Evolutionary conservation across 371 early-diverging fungal genomes (phyloP), one percentile per base, ranked within the genome.

Genomic region (Rhizomucor pusillus): DNA sequence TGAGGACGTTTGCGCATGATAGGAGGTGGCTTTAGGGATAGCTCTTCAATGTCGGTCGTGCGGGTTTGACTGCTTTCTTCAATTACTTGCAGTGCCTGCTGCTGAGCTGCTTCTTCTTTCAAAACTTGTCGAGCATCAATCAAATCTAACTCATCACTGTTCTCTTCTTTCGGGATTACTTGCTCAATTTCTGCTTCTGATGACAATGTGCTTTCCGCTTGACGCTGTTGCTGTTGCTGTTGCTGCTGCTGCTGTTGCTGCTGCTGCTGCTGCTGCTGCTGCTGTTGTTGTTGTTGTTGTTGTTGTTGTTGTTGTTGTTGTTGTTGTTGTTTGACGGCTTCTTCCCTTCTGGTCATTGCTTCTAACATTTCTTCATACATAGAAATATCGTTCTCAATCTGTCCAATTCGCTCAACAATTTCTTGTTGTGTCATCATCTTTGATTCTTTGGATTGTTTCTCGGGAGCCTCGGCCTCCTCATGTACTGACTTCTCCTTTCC

Each of bases 341-440:
- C 34, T 19, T 65, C 65, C 1, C 60, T 55, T 25, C 57, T 60
- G 2, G 56, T 52, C 16, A 65, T 60, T 24, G 57, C 57, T 43
- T 67, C 70, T 0, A 77, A 50, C 53, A 78, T 54, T n/a, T 71
- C 73, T 45, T 78, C 79, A 46, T 75, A 73, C 55, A 63, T 70
- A 1, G 58, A 65, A 20, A 78, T 71, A 49, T 78, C 73, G 16
- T 70, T 75, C 48, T 78, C 79, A 36, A 78, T 78, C 47, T 75
- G 69, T 46, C 65, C 75, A 61, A 78, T 78, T 5, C 79, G 73
- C 19, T 72, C 73, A 1, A 78, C 75, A 34, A 78, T 78, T 45
- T 75, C 65, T 35, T 78, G 75, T 50, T 78, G 75, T 14, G 77
- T 69, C 57, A 77, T 45, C 44, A 58, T 51, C 40, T 51, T 18